phyloP scores from a whole-genome alignment of 116 monocot species.

The Cymodocea nodosa region DNA sequence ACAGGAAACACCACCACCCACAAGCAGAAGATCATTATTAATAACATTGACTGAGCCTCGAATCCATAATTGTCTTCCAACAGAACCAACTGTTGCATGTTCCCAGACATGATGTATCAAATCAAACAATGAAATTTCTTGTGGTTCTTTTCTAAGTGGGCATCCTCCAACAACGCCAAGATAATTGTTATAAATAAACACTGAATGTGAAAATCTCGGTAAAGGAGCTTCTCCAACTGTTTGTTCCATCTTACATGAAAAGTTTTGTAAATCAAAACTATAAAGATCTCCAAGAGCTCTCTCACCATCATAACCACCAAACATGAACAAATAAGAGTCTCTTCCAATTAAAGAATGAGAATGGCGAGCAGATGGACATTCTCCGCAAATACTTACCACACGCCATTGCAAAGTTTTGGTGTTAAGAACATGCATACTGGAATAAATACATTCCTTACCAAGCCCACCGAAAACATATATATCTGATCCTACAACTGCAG shows the following conservation, averaged over 20 bases:
- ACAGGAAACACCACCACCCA: constrained; percentile 93
- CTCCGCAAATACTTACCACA: constrained; percentile 33
- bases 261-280: constrained; percentile 50
- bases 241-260: constrained; percentile 39
- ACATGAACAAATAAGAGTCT: constrained; percentile 51
- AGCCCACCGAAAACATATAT: constrained; percentile 95
- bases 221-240: constrained; percentile 51
- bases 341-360: constrained; percentile 65
- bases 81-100: constrained; percentile 32
- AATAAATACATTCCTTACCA: constrained; percentile 52
- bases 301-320: constrained; percentile 85
- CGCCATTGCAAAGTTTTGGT: constrained; percentile 49
- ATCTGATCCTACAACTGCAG: constrained; percentile 54
- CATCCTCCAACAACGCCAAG: constrained; percentile 87
- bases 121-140: constrained; percentile 52
- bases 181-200: constrained; percentile 70
- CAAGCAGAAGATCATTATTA: constrained; percentile 56
- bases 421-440: constrained; percentile 60
- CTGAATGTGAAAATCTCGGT: constrained; percentile 88
- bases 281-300: constrained; percentile 67
- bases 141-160: constrained; percentile 40
- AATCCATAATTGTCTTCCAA: constrained; percentile 53
- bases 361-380: constrained; percentile 78
- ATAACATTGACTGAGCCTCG: constrained; percentile 56
- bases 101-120: constrained; percentile 41